Conservation (phyloP, 2,329 filamentous ascomycete species). For the Byssoonygena ceratinophila region DNA sequence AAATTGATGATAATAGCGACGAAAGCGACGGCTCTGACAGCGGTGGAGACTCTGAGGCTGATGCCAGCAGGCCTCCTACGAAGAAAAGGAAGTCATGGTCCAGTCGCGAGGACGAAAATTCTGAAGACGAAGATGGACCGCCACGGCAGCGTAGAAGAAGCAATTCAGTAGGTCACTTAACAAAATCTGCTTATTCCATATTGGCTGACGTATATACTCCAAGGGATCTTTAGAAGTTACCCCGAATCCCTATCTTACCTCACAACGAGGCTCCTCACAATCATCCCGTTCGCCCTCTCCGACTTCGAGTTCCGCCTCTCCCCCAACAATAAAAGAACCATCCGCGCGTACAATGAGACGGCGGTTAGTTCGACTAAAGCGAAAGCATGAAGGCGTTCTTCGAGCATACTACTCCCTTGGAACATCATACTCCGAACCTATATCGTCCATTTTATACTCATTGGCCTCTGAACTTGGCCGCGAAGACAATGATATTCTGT, state of each 20-base stretch:
- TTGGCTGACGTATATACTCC: slow-evolving; percentile 9
- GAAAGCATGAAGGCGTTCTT: slow-evolving; percentile 65
- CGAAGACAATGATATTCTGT: slow-evolving; percentile 92
- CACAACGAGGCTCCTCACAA: slow-evolving; percentile 34
- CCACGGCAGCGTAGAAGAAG: slow-evolving; percentile 73
- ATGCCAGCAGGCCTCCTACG: slow-evolving; percentile 24
- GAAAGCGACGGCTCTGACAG: slow-evolving; percentile 49
- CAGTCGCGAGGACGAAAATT: slow-evolving; percentile 53
- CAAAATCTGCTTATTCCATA: not conserved
- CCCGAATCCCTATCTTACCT: slow-evolving; percentile 33
- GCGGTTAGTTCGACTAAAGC: slow-evolving; percentile 62
- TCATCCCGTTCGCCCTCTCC: slow-evolving; percentile 39
- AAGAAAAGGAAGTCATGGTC: slow-evolving; percentile 71
- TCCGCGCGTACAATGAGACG: slow-evolving; percentile 63
- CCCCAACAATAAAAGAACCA: slow-evolving; percentile 44
- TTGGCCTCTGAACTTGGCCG: slow-evolving; percentile 87
- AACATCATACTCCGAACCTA: slow-evolving; percentile 85
- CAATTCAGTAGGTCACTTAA: slow-evolving; percentile 56
- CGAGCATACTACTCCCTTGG: slow-evolving; percentile 77
- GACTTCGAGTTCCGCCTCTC: slow-evolving; percentile 32
- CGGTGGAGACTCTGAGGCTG: slow-evolving; percentile 47
- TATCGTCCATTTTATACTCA: slow-evolving; percentile 89
- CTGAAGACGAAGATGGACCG: slow-evolving; percentile 57
- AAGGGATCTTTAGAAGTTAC: slow-evolving; percentile 35
- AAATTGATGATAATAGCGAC: slow-evolving; percentile 60